Evolutionary conservation across 352 stramenopile genomes (phyloP).

Genomic region (Peronospora tabacina): DNA sequence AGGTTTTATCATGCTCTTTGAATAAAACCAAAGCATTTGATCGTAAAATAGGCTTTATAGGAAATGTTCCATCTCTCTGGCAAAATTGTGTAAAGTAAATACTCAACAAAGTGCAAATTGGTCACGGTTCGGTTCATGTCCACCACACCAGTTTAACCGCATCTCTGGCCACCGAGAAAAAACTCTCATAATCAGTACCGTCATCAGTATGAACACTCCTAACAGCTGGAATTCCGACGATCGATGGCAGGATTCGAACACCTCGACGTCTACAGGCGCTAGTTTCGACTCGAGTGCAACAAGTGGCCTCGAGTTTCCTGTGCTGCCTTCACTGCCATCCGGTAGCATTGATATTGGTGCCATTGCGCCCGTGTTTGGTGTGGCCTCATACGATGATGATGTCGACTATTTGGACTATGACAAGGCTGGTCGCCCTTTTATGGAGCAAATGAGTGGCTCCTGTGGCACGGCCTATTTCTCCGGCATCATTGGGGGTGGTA

Average conservation of each 20-base stretch:
- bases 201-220: conserved; percentile 30
- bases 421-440: conserved; percentile 73
- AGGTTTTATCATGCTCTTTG: too few relatives aligned
- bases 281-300: conserved; percentile 40
- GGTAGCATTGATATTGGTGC: conserved; percentile 71
- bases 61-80: too few relatives aligned
- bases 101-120: background rate
- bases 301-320: conserved; percentile 55
- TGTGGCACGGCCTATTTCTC: conserved; percentile 81
- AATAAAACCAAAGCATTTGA: too few relatives aligned
- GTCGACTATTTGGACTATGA: conserved; percentile 85
- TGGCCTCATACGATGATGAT: conserved; percentile 69
- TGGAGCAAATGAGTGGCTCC: conserved; percentile 74
- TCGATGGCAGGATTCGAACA: conserved; percentile 61
- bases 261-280: conserved; percentile 25
- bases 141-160: conserved; percentile 13
- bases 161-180: conserved; percentile 9
- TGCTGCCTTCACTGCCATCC: conserved; percentile 65
- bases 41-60: too few relatives aligned
- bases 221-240: conserved; percentile 66
- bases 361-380: conserved; percentile 83
- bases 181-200: background rate
- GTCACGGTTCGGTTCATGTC: conserved; percentile 10
- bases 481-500: conserved; percentile 71
- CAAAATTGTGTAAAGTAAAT: too few relatives aligned